Evolutionary conservation across 371 early-diverging fungal genomes (phyloP).

Genomic region (Coemansia sp.): DNA sequence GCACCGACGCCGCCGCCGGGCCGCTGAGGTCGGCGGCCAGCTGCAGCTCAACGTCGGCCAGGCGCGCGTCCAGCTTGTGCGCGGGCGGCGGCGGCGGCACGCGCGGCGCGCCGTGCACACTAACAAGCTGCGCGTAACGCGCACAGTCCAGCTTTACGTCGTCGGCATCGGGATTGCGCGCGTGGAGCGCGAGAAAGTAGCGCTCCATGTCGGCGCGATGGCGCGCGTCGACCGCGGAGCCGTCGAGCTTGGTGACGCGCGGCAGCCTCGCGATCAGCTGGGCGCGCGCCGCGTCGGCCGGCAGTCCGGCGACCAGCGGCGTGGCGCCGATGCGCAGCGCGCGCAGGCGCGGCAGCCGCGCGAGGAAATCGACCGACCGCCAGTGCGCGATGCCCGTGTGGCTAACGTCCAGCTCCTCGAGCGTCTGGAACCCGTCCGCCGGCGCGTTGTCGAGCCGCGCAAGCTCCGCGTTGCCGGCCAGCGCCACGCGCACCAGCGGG

Average conservation of each 20-base stretch:
- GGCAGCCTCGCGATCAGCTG: constrained; percentile 20
- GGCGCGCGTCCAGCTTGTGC: constrained; percentile 13
- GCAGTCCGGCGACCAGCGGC: neutral
- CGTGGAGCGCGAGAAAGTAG: constrained; percentile 61
- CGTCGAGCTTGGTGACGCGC: constrained; percentile 23
- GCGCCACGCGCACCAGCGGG: constrained; percentile 3
- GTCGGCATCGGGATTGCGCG: neutral
- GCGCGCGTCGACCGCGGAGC: constrained; percentile 51
- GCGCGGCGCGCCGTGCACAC: constrained; percentile 12
- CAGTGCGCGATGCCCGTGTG: constrained; percentile 11
- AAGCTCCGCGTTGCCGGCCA: constrained; percentile 14
- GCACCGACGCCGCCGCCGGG: neutral
- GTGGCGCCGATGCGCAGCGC: constrained; percentile 2
- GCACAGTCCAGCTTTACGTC: neutral
- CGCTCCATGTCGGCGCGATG: constrained; percentile 72
- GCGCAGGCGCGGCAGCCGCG: neutral
- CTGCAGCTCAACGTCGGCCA: constrained; percentile 12
- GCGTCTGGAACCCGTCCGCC: neutral
- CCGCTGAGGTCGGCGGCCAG: neutral
- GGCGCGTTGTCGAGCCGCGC: neutral
- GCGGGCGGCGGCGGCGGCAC: too few species aligned
- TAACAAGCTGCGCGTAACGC: constrained; percentile 12
- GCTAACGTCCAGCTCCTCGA: constrained; percentile 19
- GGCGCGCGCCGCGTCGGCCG: neutral
- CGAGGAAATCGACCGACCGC: constrained; percentile 5